Evolutionary conservation across 225 moss, liverwort and hornwort species (phyloP).

Genomic region (Climacium dendroides): DNA sequence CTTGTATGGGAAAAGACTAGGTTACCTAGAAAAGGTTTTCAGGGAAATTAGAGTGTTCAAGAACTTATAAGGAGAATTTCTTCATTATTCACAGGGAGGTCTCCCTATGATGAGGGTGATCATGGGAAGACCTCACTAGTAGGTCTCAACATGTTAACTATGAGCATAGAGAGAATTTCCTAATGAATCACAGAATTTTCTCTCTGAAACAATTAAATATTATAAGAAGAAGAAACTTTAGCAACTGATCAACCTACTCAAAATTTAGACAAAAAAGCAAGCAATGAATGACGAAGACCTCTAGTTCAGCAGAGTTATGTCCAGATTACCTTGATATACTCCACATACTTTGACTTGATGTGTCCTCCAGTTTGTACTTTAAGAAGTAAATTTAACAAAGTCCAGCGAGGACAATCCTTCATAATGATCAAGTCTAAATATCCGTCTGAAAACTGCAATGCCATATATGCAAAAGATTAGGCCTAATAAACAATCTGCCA

Average conservation of each 20-base stretch:
- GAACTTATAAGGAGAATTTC: background rate
- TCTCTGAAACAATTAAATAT: background rate
- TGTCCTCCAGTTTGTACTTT: constrained; percentile 61
- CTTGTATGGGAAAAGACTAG: background rate
- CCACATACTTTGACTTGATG: constrained; percentile 84
- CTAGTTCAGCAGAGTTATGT: background rate
- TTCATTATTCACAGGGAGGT: background rate
- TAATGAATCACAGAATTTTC: background rate
- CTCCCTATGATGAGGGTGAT: background rate
- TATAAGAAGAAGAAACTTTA: background rate
- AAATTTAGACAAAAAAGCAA: background rate
- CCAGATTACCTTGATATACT: constrained; percentile 69
- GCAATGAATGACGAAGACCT: background rate
- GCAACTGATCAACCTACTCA: background rate
- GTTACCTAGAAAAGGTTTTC: background rate
- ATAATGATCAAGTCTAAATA: constrained; percentile 70
- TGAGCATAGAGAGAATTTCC: background rate
- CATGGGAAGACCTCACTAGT: background rate
- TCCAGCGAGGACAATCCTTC: constrained; percentile 72
- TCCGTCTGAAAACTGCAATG: constrained; percentile 82
- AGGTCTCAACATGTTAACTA: background rate
- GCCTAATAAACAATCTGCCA: background rate
- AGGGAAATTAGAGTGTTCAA: background rate
- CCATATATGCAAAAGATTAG: background rate
- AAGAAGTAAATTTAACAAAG: constrained; percentile 49